phyloP scores from a whole-genome alignment of 305 asterid species.

The Ajuga reptans region DNA sequence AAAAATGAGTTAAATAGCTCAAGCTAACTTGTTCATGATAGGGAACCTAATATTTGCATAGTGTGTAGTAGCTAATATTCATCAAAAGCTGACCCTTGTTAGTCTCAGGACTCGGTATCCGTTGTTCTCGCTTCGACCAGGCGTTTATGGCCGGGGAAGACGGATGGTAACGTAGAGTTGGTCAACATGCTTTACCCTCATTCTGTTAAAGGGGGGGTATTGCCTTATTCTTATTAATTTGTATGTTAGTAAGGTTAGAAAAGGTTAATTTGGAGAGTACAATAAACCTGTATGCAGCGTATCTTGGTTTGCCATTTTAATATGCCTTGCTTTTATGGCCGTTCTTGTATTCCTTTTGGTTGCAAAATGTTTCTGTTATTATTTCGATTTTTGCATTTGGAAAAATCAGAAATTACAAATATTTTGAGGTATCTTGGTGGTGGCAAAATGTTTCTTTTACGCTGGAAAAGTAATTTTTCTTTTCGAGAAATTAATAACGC shows the following conservation, averaged over 20 bases:
- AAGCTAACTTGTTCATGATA: conserved; percentile 44
- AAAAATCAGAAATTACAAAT: too few relatives aligned
- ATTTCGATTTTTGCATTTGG: too few relatives aligned
- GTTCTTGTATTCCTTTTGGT: not conserved
- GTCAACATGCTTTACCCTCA: conserved; percentile 29
- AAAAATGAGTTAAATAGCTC: conserved; percentile 29
- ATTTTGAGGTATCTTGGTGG: too few relatives aligned
- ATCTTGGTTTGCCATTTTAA: not conserved
- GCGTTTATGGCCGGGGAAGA: conserved; percentile 41
- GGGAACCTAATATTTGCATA: conserved; percentile 28
- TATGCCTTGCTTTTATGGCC: not conserved
- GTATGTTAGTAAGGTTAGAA: conserved; percentile 25
- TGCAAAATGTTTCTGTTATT: too few relatives aligned
- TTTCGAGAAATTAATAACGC: too few relatives aligned
- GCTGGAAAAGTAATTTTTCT: too few relatives aligned
- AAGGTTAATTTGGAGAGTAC: conserved; percentile 11
- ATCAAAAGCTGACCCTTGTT: conserved; percentile 31
- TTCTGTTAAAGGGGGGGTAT: conserved; percentile 33
- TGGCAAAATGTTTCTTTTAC: too few relatives aligned
- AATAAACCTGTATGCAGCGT: conserved; percentile 10
- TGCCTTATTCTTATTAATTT: conserved; percentile 28
- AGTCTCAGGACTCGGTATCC: conserved; percentile 30
- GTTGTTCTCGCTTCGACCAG: conserved; percentile 31
- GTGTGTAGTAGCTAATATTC: conserved; percentile 48
- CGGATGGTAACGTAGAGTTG: conserved; percentile 34